Percentiles rank a stretch among this genome's conserved stretches.
Evolutionary conservation across 108 stramenopile species (phyloP).

Genomic region (Mediolabrus comicus): DNA sequence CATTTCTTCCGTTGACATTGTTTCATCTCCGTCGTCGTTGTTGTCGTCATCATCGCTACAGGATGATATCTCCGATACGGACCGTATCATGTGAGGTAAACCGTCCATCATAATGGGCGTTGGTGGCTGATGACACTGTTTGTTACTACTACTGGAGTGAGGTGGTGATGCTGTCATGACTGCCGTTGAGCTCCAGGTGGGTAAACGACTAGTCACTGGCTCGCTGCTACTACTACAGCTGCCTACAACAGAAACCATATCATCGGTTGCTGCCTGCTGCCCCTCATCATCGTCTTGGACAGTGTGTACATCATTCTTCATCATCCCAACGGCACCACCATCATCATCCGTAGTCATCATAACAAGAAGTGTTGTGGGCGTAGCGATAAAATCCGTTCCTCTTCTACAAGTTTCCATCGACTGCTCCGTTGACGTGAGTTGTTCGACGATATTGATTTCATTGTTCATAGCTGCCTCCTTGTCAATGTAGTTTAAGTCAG

Average conservation of each 20-base stretch:
- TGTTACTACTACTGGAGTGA: background rate
- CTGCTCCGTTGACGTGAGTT: background rate
- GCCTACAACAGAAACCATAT: background rate
- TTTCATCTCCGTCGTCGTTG: background rate
- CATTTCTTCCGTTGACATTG: background rate
- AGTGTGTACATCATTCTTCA: background rate
- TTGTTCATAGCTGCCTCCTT: background rate
- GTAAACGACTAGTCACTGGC: background rate
- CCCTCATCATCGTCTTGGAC: background rate
- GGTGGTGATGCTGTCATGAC: slow-evolving; percentile 1
- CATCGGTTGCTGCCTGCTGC: background rate
- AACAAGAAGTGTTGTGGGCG: background rate
- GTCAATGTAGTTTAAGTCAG: no score
- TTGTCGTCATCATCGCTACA: background rate
- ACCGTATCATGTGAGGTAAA: background rate
- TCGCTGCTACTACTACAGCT: background rate
- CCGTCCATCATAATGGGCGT: background rate
- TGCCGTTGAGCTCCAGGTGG: background rate
- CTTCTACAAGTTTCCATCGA: background rate
- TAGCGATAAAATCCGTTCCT: background rate
- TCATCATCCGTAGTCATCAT: background rate
- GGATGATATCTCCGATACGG: background rate
- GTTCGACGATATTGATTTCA: background rate
- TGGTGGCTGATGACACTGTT: background rate
- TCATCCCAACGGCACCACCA: no score